These are phyloP conservation scores for Nectriaceae sp. DNA, from an alignment of 2,329 filamentous ascomycete genomes.

Conservation along the genomic window DNA sequence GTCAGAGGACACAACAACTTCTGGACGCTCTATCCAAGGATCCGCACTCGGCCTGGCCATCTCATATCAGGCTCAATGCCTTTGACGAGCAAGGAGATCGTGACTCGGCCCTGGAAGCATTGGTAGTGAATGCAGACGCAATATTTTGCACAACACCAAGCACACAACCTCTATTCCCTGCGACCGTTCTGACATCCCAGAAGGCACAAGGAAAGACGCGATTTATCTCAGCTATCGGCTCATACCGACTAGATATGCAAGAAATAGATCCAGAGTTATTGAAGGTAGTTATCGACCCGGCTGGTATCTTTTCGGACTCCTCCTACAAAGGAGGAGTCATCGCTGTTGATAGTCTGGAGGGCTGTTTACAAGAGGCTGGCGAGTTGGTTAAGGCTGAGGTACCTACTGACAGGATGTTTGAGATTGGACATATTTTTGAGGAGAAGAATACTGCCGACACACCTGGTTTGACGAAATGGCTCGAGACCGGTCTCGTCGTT, in stretches of 20 bases:
- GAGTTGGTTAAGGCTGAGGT: constrained; percentile 32
- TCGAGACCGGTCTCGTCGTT: constrained; percentile 64
- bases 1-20: constrained; percentile 20
- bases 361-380: constrained; percentile 32
- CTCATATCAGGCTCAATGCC: constrained; percentile 14
- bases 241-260: constrained; percentile 35
- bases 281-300: constrained; percentile 20
- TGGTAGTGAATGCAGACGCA: constrained; percentile 26
- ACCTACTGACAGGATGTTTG: constrained; percentile 20
- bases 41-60: constrained; percentile 10
- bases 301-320: constrained; percentile 2
- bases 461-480: constrained; percentile 53
- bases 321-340: constrained; percentile 17
- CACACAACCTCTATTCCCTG: constrained; percentile 30
- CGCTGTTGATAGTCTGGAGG: constrained; percentile 30
- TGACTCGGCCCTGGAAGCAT: constrained; percentile 13
- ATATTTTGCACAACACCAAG: constrained; percentile 36
- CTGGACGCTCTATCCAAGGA: constrained; percentile 18
- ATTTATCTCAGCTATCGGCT: constrained; percentile 34
- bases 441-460: not conserved
- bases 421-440: constrained; percentile 57
- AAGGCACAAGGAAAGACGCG: constrained; percentile 25
- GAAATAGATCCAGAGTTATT: constrained; percentile 33
- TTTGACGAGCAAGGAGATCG: constrained; percentile 16
- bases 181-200: constrained; percentile 18